A percentile compares a stretch with the other conserved stretches of the same genome.
Conservation (phyloP, 129 eudicot genomes). For the Chrysanthemum makinoi region DNA sequence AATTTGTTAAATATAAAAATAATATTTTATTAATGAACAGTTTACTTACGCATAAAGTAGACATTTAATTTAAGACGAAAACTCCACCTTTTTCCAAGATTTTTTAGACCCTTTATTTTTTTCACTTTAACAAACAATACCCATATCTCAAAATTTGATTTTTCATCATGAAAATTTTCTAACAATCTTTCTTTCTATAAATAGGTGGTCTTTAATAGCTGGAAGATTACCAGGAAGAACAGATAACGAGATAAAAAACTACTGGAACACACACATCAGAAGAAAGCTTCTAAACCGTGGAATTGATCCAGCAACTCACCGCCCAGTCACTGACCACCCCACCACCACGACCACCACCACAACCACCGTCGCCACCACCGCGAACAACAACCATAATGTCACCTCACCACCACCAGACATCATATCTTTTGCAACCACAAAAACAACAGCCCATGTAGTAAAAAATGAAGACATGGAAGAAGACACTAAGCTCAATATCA, state of each 20-base stretch:
- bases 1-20: too few species aligned
- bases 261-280: constrained; percentile 96
- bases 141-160: background rate
- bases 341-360: constrained; percentile 19
- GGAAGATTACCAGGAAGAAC: constrained; percentile 97
- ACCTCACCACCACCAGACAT: constrained; percentile 24
- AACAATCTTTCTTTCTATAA: background rate
- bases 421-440: constrained; percentile 27
- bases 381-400: constrained; percentile 24
- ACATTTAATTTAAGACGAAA: background rate
- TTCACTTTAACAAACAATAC: background rate
- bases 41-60: background rate
- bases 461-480: constrained; percentile 36
- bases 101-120: background rate
- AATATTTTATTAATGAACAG: background rate
- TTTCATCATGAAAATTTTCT: background rate
- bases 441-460: constrained; percentile 16
- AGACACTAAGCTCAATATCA: constrained; percentile 8
- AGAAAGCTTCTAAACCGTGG: constrained; percentile 85
- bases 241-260: constrained; percentile 93
- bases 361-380: constrained; percentile 36
- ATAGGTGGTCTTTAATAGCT: constrained; percentile 96
- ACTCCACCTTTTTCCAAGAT: background rate
- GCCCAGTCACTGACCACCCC: constrained; percentile 51
- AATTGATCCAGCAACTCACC: constrained; percentile 89